phyloP scores from a whole-genome alignment of 75 land plant genomes.

The Selaginella tamariscina region DNA sequence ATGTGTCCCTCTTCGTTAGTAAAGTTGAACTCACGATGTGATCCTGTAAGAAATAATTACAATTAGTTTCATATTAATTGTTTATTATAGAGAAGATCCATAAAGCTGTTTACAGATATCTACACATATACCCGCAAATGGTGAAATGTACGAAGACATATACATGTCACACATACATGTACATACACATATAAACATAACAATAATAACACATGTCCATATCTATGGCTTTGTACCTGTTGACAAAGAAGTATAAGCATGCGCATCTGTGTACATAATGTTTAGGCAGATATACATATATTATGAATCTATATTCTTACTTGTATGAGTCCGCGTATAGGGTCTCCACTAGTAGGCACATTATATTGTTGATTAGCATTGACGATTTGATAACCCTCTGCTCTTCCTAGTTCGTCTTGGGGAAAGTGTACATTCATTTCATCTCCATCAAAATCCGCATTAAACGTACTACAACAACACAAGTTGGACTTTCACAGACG shows the following conservation, averaged over 20 bases:
- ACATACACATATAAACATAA: too few relatives aligned
- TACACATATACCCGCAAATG: too few relatives aligned
- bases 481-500: background rate
- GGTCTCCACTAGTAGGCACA: constrained; percentile 81
- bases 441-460: constrained; percentile 99
- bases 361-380: constrained; percentile 81
- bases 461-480: constrained; percentile 54
- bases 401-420: constrained; percentile 92
- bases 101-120: too few relatives aligned
- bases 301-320: too few relatives aligned
- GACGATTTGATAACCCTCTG: constrained; percentile 72
- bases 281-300: too few relatives aligned
- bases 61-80: background rate
- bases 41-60: constrained; percentile 38
- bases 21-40: constrained; percentile 79
- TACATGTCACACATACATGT: too few relatives aligned
- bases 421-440: constrained; percentile 98
- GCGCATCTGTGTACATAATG: too few relatives aligned
- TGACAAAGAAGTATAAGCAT: too few relatives aligned
- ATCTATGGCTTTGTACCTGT: too few relatives aligned
- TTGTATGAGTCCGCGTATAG: constrained; percentile 85
- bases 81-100: background rate
- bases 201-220: too few relatives aligned
- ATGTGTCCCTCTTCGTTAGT: constrained; percentile 81
- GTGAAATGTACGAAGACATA: constrained; percentile 12